phyloP scores from a whole-genome alignment of 768 basidiomycete genomes.

The Zangia roseola region DNA sequence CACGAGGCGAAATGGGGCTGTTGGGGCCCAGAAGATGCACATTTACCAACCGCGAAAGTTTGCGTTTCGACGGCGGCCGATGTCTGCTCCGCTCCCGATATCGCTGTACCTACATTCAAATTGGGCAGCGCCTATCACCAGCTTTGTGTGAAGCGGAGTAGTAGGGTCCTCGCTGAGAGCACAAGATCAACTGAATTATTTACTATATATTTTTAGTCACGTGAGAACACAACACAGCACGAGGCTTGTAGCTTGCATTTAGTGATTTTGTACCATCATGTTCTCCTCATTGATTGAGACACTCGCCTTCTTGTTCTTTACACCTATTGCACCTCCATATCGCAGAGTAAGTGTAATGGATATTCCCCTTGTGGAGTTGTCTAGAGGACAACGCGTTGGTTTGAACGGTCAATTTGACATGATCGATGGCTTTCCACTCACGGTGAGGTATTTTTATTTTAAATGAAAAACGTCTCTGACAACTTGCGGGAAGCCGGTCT shows the following conservation, averaged over 20 bases:
- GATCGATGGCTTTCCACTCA: constrained; percentile 4
- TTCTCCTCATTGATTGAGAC: constrained; percentile 17
- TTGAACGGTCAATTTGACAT: constrained; percentile 1
- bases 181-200: no score
- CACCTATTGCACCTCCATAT: constrained; percentile 18
- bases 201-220: constrained; percentile 11
- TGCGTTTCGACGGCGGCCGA: not conserved
- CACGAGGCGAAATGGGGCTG: not conserved
- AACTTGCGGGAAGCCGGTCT: constrained; percentile 1
- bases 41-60: not conserved
- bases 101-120: not conserved
- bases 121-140: not conserved
- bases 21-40: not conserved
- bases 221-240: constrained; percentile 2
- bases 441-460: constrained; percentile 12
- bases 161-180: not conserved
- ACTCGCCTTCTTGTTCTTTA: constrained; percentile 19
- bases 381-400: not conserved
- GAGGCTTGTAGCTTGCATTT: not conserved
- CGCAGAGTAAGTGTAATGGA: not conserved
- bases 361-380: constrained; percentile 22
- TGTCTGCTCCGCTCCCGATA: not conserved
- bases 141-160: not conserved
- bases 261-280: not conserved
- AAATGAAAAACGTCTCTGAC: constrained; percentile 2